Evolutionary conservation across 73 alveolate genomes (phyloP).

Genomic region (Tetrahymena borealis): DNA sequence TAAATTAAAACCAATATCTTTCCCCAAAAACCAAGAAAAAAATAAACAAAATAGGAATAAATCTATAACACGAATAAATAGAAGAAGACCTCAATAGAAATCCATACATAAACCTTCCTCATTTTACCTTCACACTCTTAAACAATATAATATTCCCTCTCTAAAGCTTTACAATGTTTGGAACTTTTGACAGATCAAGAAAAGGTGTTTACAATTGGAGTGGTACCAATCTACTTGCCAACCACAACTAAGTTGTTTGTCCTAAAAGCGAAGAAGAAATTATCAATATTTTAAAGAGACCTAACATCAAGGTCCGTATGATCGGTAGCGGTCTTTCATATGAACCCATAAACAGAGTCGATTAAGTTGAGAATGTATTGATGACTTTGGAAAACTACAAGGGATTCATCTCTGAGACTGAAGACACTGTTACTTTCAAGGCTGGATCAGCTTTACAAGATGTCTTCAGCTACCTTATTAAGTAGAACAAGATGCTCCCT

Average conservation of each 20-base stretch:
- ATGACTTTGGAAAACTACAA: neutral
- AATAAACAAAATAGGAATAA: too few species aligned
- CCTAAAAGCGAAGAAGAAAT: neutral
- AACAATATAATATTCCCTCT: too few species aligned
- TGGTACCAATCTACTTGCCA: neutral
- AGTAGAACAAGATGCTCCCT: neutral
- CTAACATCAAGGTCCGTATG: neutral
- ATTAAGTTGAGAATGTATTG: neutral
- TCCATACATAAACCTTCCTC: too few species aligned
- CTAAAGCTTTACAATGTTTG: neutral
- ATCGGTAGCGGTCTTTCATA: neutral
- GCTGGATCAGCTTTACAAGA: neutral
- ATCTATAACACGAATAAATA: too few species aligned
- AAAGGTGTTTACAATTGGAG: neutral
- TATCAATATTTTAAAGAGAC: neutral
- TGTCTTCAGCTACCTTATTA: neutral
- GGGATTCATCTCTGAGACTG: neutral
- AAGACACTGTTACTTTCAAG: neutral
- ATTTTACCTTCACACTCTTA: too few species aligned
- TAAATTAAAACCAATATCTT: too few species aligned
- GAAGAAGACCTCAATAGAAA: too few species aligned
- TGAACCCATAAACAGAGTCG: neutral
- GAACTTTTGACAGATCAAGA: neutral
- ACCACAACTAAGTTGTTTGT: neutral
- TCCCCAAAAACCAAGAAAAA: too few species aligned